Evolutionary conservation across 2,329 filamentous ascomycete species (phyloP), one percentile per base, ranked within the genome.

Genomic region (Exophiala aquamarina): DNA sequence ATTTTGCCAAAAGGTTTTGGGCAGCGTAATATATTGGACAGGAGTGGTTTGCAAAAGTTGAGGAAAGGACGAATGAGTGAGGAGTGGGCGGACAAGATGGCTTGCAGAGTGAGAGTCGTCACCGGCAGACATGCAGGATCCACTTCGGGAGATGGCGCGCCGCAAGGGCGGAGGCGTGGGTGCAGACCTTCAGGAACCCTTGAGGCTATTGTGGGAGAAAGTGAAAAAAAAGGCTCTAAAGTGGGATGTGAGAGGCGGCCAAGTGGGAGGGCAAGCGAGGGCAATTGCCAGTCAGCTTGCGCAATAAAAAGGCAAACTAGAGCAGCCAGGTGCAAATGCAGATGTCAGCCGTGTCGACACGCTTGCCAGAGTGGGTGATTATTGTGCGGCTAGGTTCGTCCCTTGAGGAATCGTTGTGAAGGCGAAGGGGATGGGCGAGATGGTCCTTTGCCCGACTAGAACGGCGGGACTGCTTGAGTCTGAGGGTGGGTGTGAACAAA

Each of bases 111-210:
- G 46, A 41, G 20, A 49, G 41, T 44, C 39, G 38, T 51, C 45
- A 47, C 41, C 42, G 38, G 37, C 32, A 41, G 21, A 38, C 32
- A 29, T 42, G 35, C 44, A 46, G 38, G 45, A 28, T 47, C 52
- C 52, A 52, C 52, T 41, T 36, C 52, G 49, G 46, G 42, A 47
- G 38, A 47, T 44, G 52, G 52, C 52, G 45, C 46, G 44, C n/a
- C 42, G 52, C 37, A 40, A 51, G 39, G 48, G 52, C 47, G 50
- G 46, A 41, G 41, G 46, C 41, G 26, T 31, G 21, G 39, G 34
- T 44, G 44, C 44, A 42, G 26, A 21, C 15, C 36, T 37, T 37
- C 35, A 37, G 35, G 35, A 15, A 37, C 35, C 35, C 35, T 37
- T 37, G 35, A 37, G 10, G 10, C n/a, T 37, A 13, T 4, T 37